Evolutionary conservation across 257 asterid genomes (phyloP).

Genomic region (Solanum corneliomulleri): DNA sequence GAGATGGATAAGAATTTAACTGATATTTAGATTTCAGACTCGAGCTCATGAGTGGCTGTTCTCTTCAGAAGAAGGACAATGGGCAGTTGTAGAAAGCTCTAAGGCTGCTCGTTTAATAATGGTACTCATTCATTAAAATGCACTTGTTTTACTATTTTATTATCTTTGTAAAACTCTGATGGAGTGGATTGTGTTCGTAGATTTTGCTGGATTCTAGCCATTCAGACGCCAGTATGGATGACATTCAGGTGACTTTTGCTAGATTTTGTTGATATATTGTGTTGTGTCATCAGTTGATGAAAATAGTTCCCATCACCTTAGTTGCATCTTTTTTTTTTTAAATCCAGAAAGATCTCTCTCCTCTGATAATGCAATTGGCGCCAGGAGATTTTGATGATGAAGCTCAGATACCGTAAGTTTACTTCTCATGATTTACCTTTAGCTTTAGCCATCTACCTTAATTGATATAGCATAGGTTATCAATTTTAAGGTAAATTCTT

Average conservation of each 20-base stretch:
- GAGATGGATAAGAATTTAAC: conserved; percentile 17
- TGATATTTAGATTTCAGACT: conserved; percentile 46
- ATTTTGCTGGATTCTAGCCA: conserved; percentile 69
- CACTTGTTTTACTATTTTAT: neutral
- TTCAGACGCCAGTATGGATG: conserved; percentile 43
- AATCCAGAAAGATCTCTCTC: conserved; percentile 72
- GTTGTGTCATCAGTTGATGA: neutral
- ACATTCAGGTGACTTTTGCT: conserved; percentile 59
- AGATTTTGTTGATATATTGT: neutral
- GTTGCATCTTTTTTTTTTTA: neutral
- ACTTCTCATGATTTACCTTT: neutral
- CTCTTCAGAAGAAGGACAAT: conserved; percentile 88
- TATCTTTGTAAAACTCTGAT: neutral
- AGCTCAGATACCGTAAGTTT: conserved; percentile 74
- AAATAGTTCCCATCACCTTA: neutral
- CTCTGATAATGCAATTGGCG: conserved; percentile 73
- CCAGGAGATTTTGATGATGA: conserved; percentile 33
- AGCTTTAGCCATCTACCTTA: neutral
- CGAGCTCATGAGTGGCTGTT: conserved; percentile 89
- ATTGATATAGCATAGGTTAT: neutral
- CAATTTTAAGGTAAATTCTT: neutral
- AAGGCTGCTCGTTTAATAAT: conserved; percentile 75
- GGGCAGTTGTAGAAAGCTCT: conserved; percentile 66
- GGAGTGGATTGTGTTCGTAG: conserved; percentile 13
- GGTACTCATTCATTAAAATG: conserved; percentile 28